A percentile compares a stretch with the other conserved stretches of the same genome.
These are phyloP conservation scores for Cladosporium sp. DNA, from an alignment of 2,329 filamentous ascomycete genomes.

Conservation along the genomic window DNA sequence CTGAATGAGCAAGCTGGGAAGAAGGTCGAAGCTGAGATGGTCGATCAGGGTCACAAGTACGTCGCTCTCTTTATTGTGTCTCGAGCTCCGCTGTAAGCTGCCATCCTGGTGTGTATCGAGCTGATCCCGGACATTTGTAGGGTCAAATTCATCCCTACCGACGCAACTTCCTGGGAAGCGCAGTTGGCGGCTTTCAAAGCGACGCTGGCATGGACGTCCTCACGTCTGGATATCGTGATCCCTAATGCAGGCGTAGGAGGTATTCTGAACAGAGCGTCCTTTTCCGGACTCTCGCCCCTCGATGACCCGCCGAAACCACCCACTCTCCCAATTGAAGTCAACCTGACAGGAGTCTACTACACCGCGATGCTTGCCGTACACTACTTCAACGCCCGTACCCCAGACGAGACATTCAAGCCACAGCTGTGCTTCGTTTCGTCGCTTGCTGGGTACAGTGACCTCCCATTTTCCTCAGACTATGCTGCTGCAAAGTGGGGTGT, in stretches of 20 bases:
- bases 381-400: conserved; percentile 33
- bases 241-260: conserved; percentile 30
- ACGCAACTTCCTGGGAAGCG: conserved; percentile 31
- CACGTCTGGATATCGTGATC: conserved; percentile 34
- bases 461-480: conserved; percentile 24
- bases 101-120: neutral
- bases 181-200: conserved; percentile 35
- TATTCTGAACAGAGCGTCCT: conserved; percentile 18
- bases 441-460: conserved; percentile 25
- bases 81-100: neutral
- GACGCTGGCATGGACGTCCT: conserved; percentile 27
- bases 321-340: conserved; percentile 28
- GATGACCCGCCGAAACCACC: conserved; percentile 12
- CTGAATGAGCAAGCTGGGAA: conserved; percentile 23
- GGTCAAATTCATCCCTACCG: conserved; percentile 33
- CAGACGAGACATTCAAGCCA: conserved; percentile 17
- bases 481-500: conserved; percentile 25
- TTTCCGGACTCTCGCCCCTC: neutral
- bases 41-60: conserved; percentile 11
- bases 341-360: conserved; percentile 33
- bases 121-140: conserved; percentile 17
- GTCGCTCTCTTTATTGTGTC: neutral
- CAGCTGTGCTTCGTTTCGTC: conserved; percentile 28
- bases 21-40: conserved; percentile 17
- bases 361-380: conserved; percentile 36